phyloP scores from a whole-genome alignment of 768 basidiomycete species.

The Boletellus emodensis region DNA sequence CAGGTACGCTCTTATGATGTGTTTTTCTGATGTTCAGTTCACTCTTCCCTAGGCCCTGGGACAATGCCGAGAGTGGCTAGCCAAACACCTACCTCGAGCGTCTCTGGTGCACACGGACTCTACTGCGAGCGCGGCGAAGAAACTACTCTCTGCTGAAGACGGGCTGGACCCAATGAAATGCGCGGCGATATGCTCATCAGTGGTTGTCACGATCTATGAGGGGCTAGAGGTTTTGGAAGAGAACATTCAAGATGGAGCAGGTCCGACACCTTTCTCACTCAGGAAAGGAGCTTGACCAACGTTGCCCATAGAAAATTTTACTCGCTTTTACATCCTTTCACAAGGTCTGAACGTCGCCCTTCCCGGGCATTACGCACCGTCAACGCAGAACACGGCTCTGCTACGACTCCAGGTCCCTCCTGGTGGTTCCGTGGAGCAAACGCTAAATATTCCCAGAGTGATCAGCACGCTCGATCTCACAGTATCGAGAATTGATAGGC shows the following conservation, averaged over 20 bases:
- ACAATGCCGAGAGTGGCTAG: conserved; percentile 67
- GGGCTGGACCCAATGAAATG: conserved; percentile 43
- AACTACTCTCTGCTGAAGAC: conserved; percentile 27
- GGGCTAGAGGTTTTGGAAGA: conserved; percentile 59
- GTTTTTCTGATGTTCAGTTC: neutral
- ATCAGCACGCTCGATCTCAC: conserved; percentile 40
- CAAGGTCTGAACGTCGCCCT: conserved; percentile 30
- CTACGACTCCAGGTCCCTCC: conserved; percentile 31
- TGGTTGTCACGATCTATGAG: conserved; percentile 56
- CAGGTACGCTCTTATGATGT: conserved; percentile 46
- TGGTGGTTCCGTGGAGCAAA: neutral
- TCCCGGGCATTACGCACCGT: conserved; percentile 22
- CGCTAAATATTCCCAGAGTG: conserved; percentile 16
- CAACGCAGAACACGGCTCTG: conserved; percentile 32
- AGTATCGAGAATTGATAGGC: conserved; percentile 57
- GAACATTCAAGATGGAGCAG: conserved; percentile 57
- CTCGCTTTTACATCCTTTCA: conserved; percentile 63
- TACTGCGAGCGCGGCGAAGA: conserved; percentile 66
- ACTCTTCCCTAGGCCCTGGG: conserved; percentile 57
- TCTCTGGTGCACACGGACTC: conserved; percentile 57
- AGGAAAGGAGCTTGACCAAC: neutral
- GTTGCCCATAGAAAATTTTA: conserved; percentile 51
- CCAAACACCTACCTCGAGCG: conserved; percentile 48
- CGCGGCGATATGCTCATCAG: conserved; percentile 72
- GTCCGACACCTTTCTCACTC: conserved; percentile 1